phyloP scores from a whole-genome alignment of 345 rosid genomes.

The Barbarea vulgaris region DNA sequence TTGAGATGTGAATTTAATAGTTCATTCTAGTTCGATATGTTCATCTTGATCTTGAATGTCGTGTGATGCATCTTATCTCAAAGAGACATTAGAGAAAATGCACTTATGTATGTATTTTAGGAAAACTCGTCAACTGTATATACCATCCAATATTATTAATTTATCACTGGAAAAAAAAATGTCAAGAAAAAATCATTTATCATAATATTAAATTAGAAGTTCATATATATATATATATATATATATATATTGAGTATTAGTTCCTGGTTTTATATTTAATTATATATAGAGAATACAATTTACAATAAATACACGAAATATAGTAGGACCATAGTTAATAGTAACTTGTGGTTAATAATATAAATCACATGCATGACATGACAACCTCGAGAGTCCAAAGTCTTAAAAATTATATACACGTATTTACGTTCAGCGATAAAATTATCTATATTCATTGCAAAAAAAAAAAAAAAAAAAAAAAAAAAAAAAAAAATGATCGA shows the following conservation, averaged over 20 bases:
- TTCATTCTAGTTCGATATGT: background rate
- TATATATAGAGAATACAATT: background rate
- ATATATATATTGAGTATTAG: background rate
- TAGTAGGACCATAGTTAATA: conserved; percentile 32
- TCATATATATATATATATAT: no score
- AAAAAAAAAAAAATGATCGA: background rate
- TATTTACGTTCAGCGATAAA: background rate
- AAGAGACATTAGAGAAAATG: background rate
- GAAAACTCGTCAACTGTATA: background rate
- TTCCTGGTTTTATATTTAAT: background rate
- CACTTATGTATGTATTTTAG: background rate
- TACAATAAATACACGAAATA: conserved; percentile 11
- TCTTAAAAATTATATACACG: background rate
- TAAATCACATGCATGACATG: conserved; percentile 56
- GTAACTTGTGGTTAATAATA: conserved; percentile 34
- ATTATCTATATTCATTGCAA: background rate
- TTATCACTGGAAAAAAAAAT: background rate
- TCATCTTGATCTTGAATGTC: background rate
- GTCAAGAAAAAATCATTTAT: background rate
- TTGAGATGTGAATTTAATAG: background rate
- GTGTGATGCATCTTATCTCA: background rate
- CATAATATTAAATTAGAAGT: background rate
- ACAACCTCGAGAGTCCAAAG: conserved; percentile 37
- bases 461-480: background rate
- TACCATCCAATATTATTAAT: background rate